Evolutionary conservation across 345 rosid species (phyloP).

Genomic region (Brassica cretica): DNA sequence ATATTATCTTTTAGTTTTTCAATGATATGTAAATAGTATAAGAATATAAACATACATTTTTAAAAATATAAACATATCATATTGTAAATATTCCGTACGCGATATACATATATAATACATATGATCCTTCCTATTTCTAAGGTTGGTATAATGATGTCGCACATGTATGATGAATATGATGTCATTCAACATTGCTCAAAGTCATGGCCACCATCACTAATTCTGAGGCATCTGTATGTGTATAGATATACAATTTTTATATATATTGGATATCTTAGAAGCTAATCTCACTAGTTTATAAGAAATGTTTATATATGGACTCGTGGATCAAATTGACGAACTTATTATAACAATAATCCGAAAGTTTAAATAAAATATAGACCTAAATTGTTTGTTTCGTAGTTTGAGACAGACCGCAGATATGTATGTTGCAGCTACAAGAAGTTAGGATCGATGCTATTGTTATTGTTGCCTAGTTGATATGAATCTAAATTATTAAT

Average conservation of each 20-base stretch:
- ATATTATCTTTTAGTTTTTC: background rate
- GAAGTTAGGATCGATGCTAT: conserved; percentile 31
- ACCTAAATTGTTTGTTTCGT: conserved; percentile 31
- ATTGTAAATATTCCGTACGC: background rate
- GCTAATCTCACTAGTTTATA: conserved; percentile 16
- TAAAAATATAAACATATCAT: too few relatives aligned
- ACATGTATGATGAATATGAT: conserved; percentile 31
- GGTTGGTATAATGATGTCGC: conserved; percentile 2
- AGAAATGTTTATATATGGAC: background rate
- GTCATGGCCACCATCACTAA: conserved; percentile 41
- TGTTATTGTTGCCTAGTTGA: conserved; percentile 19
- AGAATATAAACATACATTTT: too few relatives aligned
- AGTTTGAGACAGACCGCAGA: conserved; percentile 31
- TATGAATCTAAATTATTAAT: conserved; percentile 9
- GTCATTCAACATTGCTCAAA: conserved; percentile 51
- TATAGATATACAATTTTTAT: background rate
- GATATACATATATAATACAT: background rate
- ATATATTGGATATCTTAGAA: conserved; percentile 37
- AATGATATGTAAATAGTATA: background rate
- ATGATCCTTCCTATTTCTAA: background rate
- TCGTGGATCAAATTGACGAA: conserved; percentile 30
- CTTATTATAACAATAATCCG: conserved; percentile 21
- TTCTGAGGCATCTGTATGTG: conserved; percentile 9
- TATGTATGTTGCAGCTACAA: conserved; percentile 23
- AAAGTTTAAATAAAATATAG: conserved; percentile 23